Evolutionary conservation across 2,329 filamentous ascomycete genomes (phyloP).

Genomic region (Lasiodiplodia hormozganensis): DNA sequence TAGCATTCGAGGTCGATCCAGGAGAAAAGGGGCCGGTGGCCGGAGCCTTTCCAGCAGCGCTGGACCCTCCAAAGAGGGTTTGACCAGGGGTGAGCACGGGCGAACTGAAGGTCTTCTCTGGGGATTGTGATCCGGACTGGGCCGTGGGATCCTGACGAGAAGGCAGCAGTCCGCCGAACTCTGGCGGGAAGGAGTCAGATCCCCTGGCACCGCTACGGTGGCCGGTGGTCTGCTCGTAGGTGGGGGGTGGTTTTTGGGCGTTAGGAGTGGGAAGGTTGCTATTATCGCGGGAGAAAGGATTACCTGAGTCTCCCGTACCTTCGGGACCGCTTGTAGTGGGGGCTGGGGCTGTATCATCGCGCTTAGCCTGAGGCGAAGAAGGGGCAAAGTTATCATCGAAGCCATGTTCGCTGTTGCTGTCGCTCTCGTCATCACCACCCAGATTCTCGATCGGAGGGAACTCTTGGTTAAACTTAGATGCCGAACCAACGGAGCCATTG

Average conservation of each 20-base stretch:
- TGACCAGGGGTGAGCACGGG: conserved; percentile 47
- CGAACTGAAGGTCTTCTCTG: conserved; percentile 45
- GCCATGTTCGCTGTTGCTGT: conserved; percentile 70
- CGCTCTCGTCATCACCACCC: conserved; percentile 82
- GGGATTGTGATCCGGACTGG: conserved; percentile 42
- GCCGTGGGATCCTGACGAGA: conserved; percentile 60
- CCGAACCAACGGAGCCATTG: conserved; percentile 40
- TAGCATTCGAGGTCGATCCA: conserved; percentile 47
- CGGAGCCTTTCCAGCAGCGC: conserved; percentile 40
- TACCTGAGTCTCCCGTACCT: conserved; percentile 28
- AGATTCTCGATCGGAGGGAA: conserved; percentile 95
- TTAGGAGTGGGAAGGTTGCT: conserved; percentile 57
- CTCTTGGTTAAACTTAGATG: conserved; percentile 71
- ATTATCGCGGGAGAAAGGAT: conserved; percentile 43
- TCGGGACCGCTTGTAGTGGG: conserved; percentile 32
- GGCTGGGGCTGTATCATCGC: conserved; percentile 39
- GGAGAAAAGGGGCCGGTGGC: conserved; percentile 36
- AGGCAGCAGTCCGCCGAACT: conserved; percentile 64
- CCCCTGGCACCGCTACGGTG: conserved; percentile 38
- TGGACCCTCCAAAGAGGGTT: conserved; percentile 48
- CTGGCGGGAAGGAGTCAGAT: conserved; percentile 58
- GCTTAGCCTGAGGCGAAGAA: conserved; percentile 52
- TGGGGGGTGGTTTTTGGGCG: conserved; percentile 65
- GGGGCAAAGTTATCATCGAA: conserved; percentile 94
- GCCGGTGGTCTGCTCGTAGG: conserved; percentile 58